phyloP scores from a whole-genome alignment of 1,284 basidiomycete species.

The Cystobasidium sp. region DNA sequence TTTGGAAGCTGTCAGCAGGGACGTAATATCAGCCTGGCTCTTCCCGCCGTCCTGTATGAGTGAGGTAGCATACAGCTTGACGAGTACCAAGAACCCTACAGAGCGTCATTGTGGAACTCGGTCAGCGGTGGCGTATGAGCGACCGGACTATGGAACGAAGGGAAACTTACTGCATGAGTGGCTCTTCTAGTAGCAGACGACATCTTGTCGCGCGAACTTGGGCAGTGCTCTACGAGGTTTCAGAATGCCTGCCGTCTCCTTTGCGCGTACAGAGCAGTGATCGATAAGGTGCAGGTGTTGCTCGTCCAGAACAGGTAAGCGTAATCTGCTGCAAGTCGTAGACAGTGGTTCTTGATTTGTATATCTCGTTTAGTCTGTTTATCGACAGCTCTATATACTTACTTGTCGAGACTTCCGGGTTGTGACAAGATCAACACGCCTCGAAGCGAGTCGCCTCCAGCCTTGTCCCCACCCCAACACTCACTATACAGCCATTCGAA shows the following conservation, averaged over 20 bases:
- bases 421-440: not conserved
- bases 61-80: slow-evolving; percentile 3
- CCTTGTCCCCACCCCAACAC: slow-evolving; percentile 28
- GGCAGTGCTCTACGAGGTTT: not conserved
- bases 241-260: not conserved
- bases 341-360: not conserved
- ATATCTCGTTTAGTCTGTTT: not conserved
- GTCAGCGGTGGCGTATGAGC: not conserved
- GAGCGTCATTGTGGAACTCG: not conserved
- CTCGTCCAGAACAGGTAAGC: too few relatives aligned
- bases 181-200: slow-evolving; percentile 13
- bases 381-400: not conserved
- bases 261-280: too few relatives aligned
- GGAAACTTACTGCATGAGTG: slow-evolving; percentile 28
- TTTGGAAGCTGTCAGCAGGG: slow-evolving; percentile 60
- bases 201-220: not conserved
- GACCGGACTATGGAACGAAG: not conserved
- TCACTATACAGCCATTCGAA: not conserved
- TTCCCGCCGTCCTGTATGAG: not conserved
- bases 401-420: not conserved
- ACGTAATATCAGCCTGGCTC: not conserved
- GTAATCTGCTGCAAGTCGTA: too few relatives aligned
- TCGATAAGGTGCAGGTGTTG: too few relatives aligned
- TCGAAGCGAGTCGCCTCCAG: too few relatives aligned
- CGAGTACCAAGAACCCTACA: slow-evolving; percentile 40